These are phyloP conservation scores for Helicostylum pulchrum DNA, from an alignment of 192 early-diverging fungal genomes.

Conservation along the genomic window DNA sequence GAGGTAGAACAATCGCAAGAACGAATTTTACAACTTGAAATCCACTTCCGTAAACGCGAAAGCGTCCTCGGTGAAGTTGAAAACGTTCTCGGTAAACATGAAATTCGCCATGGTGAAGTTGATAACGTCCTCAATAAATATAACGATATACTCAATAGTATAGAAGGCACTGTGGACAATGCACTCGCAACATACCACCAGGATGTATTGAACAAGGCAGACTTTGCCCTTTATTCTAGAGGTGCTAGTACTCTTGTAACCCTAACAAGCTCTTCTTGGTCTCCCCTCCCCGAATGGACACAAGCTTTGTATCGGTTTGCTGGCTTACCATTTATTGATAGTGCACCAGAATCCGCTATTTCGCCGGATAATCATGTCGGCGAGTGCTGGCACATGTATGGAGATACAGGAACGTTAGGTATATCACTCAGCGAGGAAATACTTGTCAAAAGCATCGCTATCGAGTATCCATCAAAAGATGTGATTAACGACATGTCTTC, in stretches of 20 bases:
- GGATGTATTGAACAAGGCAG: slow-evolving; percentile 54
- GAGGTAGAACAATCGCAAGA: too few relatives aligned
- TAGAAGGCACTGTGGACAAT: slow-evolving; percentile 48
- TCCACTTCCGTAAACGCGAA: too few relatives aligned
- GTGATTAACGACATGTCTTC: slow-evolving; percentile 57
- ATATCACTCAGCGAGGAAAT: slow-evolving; percentile 58
- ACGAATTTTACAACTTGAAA: too few relatives aligned
- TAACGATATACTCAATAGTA: background rate
- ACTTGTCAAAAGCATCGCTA: slow-evolving; percentile 54
- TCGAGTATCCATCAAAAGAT: slow-evolving; percentile 64
- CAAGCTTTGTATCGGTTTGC: slow-evolving; percentile 28
- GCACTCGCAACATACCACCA: slow-evolving; percentile 59
- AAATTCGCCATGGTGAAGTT: too few relatives aligned
- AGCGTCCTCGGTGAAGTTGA: too few relatives aligned
- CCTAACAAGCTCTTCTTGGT: slow-evolving; percentile 60
- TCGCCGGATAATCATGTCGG: slow-evolving; percentile 54
- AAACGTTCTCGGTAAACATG: background rate
- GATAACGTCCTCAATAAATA: too few relatives aligned
- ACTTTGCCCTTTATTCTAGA: slow-evolving; percentile 65
- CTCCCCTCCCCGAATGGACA: slow-evolving; percentile 30
- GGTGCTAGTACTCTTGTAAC: slow-evolving; percentile 61
- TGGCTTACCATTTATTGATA: slow-evolving; percentile 30
- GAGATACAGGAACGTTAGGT: slow-evolving; percentile 56
- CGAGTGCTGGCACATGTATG: slow-evolving; percentile 74
- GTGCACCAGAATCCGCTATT: slow-evolving; percentile 40